Evolutionary conservation across 1,139 yeast genomes (phyloP).

Genomic region (Tardiomyces blankii): DNA sequence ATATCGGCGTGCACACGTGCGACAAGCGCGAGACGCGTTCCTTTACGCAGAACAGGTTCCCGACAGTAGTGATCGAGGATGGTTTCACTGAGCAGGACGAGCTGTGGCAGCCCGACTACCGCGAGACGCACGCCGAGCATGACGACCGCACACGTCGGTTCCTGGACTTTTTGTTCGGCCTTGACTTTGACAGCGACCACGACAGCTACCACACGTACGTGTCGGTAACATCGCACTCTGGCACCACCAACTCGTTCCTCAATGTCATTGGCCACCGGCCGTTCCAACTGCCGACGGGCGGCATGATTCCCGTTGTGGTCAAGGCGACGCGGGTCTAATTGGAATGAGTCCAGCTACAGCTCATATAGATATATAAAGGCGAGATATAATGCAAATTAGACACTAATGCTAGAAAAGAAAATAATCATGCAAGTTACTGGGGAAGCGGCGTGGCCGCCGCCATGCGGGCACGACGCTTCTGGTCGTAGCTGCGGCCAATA

Average conservation of each 20-base stretch:
- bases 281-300: slow-evolving; percentile 52
- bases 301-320: slow-evolving; percentile 52
- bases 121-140: slow-evolving; percentile 42
- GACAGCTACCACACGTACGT: slow-evolving; percentile 27
- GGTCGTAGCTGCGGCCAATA: not conserved
- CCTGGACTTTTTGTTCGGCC: slow-evolving; percentile 36
- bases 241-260: slow-evolving; percentile 44
- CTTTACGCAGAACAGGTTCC: slow-evolving; percentile 31
- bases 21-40: slow-evolving; percentile 43
- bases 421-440: not conserved
- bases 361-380: too few species aligned
- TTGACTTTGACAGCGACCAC: slow-evolving; percentile 1
- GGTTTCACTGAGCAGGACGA: slow-evolving; percentile 40
- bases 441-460: not conserved
- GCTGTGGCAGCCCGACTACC: slow-evolving; percentile 28
- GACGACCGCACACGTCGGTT: slow-evolving; percentile 38
- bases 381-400: not conserved
- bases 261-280: slow-evolving; percentile 43
- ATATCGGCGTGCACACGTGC: slow-evolving; percentile 57
- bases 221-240: slow-evolving; percentile 52
- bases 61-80: slow-evolving; percentile 27
- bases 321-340: slow-evolving; percentile 30
- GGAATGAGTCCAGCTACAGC: too few species aligned
- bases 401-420: not conserved
- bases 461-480: not conserved